These are phyloP conservation scores for Ustilago sp. DNA, from an alignment of 1,284 basidiomycete genomes.

Conservation along the genomic window DNA sequence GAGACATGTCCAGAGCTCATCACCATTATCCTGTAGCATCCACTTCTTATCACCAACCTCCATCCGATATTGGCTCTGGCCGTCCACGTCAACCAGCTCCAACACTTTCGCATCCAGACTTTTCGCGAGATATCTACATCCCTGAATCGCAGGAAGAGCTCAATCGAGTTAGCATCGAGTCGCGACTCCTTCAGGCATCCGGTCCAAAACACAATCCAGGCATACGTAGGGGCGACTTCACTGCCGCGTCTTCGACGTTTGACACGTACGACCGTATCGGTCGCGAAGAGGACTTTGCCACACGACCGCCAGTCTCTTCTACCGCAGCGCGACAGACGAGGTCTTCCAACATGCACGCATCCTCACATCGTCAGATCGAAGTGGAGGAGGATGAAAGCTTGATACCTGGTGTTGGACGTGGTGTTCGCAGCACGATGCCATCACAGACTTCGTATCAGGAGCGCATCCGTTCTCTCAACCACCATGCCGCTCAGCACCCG, in stretches of 20 bases:
- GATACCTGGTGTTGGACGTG: slow-evolving; percentile 55
- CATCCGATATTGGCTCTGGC: slow-evolving; percentile 5
- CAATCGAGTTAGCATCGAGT: slow-evolving; percentile 43
- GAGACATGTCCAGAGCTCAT: slow-evolving; percentile 32
- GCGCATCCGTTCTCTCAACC: slow-evolving; percentile 25
- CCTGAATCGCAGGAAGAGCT: slow-evolving; percentile 45
- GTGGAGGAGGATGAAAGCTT: slow-evolving; percentile 47
- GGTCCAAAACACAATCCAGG: slow-evolving; percentile 23
- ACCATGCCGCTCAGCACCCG: slow-evolving; percentile 23
- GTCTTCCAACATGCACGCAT: slow-evolving; percentile 4
- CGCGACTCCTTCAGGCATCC: slow-evolving; percentile 29
- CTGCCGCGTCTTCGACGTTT: slow-evolving; percentile 37
- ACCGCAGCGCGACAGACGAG: slow-evolving; percentile 14
- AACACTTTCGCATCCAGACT: slow-evolving; percentile 21
- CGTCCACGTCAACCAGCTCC: slow-evolving; percentile 8
- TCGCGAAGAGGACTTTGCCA: slow-evolving; percentile 28
- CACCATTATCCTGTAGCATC: slow-evolving; percentile 39
- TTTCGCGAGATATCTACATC: slow-evolving; percentile 48
- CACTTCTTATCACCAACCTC: slow-evolving; percentile 41
- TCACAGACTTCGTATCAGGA: slow-evolving; percentile 34
- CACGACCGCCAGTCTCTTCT: slow-evolving; percentile 4
- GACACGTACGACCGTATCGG: slow-evolving; percentile 55
- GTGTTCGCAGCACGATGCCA: slow-evolving; percentile 29
- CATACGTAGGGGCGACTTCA: slow-evolving; percentile 24
- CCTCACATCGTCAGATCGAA: slow-evolving; percentile 12